phyloP scores from a whole-genome alignment of 129 eudicot genomes.

The Ambrosia trifida region DNA sequence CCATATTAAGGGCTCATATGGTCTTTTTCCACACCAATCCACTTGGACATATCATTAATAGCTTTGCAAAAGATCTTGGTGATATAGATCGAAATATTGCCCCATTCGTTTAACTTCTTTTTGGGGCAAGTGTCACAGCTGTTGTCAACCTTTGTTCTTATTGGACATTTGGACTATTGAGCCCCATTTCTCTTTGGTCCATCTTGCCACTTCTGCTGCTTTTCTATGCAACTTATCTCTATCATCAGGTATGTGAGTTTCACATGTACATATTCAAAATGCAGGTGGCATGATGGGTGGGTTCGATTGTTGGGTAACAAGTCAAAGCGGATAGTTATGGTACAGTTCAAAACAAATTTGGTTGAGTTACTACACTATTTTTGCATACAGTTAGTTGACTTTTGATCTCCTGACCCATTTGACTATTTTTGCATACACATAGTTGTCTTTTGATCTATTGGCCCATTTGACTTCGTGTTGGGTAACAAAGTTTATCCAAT shows the following conservation, averaged over 20 bases:
- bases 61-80: constrained; percentile 89
- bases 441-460: no score
- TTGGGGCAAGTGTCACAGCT: constrained; percentile 79
- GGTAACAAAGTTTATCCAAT: no score
- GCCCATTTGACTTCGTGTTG: not conserved
- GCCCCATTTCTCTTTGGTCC: constrained; percentile 93
- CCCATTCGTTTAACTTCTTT: constrained; percentile 58
- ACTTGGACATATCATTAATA: constrained; percentile 81
- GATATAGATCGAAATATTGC: constrained; percentile 96
- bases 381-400: not conserved
- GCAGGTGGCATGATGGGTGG: constrained; percentile 7
- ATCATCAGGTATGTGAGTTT: constrained; percentile 71
- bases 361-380: not conserved
- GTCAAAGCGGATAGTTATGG: not conserved
- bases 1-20: constrained; percentile 93
- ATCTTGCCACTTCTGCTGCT: constrained; percentile 88
- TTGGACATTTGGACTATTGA: constrained; percentile 83
- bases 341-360: not conserved
- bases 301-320: constrained; percentile 7
- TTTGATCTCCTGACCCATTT: not conserved
- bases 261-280: not conserved
- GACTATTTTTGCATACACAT: no score
- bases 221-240: constrained; percentile 87
- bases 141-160: constrained; percentile 81
- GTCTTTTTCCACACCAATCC: constrained; percentile 98